These are phyloP conservation scores for Jaltomata sinuosa DNA, from an alignment of 257 asterid species.

Conservation along the genomic window DNA sequence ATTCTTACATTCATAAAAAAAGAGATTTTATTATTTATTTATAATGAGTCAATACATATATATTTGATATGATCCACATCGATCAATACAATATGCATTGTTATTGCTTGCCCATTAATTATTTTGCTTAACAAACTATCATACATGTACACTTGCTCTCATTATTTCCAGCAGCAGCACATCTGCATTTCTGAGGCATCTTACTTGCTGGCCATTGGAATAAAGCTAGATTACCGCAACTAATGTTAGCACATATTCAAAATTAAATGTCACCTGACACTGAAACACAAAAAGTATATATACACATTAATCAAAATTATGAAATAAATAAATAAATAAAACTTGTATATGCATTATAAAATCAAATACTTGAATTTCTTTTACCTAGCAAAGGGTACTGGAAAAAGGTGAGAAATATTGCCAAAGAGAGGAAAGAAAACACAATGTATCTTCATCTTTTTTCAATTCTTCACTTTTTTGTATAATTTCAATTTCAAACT, in stretches of 20 bases:
- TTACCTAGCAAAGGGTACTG: neutral
- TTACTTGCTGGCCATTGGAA: neutral
- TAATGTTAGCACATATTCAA: neutral
- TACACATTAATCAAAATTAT: neutral
- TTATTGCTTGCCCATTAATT: neutral
- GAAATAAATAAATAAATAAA: neutral
- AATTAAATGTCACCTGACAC: neutral
- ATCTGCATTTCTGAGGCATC: slow-evolving; percentile 2
- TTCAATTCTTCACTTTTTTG: neutral
- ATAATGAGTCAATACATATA: neutral
- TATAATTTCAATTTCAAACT: neutral
- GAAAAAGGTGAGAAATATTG: neutral
- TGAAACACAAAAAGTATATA: neutral
- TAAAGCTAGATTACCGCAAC: neutral
- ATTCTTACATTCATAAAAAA: neutral
- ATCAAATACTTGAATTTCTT: neutral
- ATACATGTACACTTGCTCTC: neutral
- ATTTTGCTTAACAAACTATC: neutral
- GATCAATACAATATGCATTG: neutral
- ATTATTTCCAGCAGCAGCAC: neutral
- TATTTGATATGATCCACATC: neutral
- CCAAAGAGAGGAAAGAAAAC: neutral
- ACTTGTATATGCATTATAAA: neutral
- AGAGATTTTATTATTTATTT: neutral
- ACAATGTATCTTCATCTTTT: slow-evolving; percentile 1